Evolutionary conservation across 805 yeast genomes (phyloP).

Genomic region (Osmozyma mogii): DNA sequence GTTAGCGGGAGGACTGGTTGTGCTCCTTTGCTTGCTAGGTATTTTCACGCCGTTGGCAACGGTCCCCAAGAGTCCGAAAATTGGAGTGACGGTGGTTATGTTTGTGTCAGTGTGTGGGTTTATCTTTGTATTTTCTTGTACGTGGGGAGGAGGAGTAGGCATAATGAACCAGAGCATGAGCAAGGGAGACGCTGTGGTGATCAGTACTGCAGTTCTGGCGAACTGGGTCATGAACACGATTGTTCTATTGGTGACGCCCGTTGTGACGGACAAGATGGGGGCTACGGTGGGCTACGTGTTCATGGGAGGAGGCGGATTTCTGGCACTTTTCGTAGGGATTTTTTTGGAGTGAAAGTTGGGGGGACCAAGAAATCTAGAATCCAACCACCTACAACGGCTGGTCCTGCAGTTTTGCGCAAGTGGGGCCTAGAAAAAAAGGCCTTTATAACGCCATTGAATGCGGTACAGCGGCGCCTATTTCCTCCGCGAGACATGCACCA

Average conservation of each 20-base stretch:
- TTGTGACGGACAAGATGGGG: slow-evolving; percentile 12
- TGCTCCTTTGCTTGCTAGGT: background rate
- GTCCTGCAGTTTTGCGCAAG: no score
- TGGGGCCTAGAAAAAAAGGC: no score
- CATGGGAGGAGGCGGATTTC: slow-evolving; percentile 9
- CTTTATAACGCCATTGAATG: no score
- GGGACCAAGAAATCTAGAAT: no score
- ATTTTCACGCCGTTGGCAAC: background rate
- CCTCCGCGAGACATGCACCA: no score
- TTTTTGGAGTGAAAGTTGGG: no score
- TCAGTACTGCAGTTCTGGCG: slow-evolving; percentile 13
- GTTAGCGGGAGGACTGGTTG: slow-evolving; percentile 8
- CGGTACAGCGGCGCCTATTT: no score
- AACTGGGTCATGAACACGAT: slow-evolving; percentile 19
- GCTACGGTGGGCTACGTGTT: slow-evolving; percentile 15
- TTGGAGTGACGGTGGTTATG: slow-evolving; percentile 4
- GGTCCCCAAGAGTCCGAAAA: background rate
- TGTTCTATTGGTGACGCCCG: slow-evolving; percentile 16
- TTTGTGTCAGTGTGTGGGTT: slow-evolving; percentile 13
- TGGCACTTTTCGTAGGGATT: slow-evolving; percentile 14
- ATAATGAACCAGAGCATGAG: slow-evolving; percentile 17
- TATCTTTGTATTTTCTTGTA: slow-evolving; percentile 15
- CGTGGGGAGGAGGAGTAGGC: slow-evolving; percentile 29
- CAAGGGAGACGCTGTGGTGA: slow-evolving; percentile 14
- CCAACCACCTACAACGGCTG: no score